Percentiles rank a stretch among this genome's conserved stretches.
Evolutionary conservation across 1,139 yeast species (phyloP).

Genomic region (Komagataea norvegica): DNA sequence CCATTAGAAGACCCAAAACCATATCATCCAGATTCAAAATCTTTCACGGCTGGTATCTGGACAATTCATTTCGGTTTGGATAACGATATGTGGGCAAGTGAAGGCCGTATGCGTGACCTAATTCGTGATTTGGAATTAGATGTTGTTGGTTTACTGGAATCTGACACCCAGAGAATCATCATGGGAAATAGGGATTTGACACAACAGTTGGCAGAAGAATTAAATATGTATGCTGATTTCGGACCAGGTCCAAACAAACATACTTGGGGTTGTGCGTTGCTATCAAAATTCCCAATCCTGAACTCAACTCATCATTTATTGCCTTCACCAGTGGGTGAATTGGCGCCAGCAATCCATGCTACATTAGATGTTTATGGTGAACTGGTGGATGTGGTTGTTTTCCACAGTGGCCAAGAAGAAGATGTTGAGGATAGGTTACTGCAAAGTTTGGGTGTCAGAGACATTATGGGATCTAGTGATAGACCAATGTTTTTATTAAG

Average conservation of each 20-base stretch:
- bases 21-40: conserved; percentile 66
- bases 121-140: conserved; percentile 84
- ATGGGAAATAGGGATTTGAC: conserved; percentile 96
- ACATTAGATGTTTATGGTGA: conserved; percentile 88
- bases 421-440: conserved; percentile 89
- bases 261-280: conserved; percentile 94
- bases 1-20: conserved; percentile 62
- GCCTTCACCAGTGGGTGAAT: conserved; percentile 96
- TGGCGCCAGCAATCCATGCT: conserved; percentile 97
- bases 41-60: conserved; percentile 96
- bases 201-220: conserved; percentile 84
- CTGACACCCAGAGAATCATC: conserved; percentile 88
- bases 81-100: conserved; percentile 98
- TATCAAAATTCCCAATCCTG: conserved; percentile 90
- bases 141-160: conserved; percentile 84
- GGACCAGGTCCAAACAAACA: conserved; percentile 98
- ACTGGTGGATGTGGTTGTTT: conserved; percentile 84
- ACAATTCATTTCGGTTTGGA: conserved; percentile 96
- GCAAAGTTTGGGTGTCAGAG: conserved; percentile 73
- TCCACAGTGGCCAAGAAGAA: conserved; percentile 98
- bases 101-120: conserved; percentile 80
- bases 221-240: conserved; percentile 91
- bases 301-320: conserved; percentile 85
- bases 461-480: conserved; percentile 71
- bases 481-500: conserved; percentile 82